Percentiles rank a stretch among this genome's conserved stretches.
Evolutionary conservation across 2,329 filamentous ascomycete genomes (phyloP).

Genomic region (Zarea fungicola): DNA sequence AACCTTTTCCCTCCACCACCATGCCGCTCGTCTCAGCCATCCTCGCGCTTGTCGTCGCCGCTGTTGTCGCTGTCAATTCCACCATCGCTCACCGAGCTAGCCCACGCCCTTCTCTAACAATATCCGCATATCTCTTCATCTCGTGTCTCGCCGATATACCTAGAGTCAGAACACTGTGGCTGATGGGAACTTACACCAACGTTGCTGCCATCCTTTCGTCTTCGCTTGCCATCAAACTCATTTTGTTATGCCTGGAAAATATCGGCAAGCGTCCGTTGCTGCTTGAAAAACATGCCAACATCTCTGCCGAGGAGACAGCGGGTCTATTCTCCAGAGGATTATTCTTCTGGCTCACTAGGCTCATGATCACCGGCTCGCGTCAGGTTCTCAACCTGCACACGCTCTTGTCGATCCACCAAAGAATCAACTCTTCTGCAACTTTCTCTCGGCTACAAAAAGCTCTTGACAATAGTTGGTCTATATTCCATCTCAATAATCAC

Average conservation of each 20-base stretch:
- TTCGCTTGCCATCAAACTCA: slow-evolving; percentile 5
- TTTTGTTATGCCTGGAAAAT: slow-evolving; percentile 1
- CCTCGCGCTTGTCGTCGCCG: slow-evolving; percentile 9
- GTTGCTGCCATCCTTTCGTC: slow-evolving; percentile 5
- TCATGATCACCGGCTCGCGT: slow-evolving; percentile 6
- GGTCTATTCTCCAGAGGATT: slow-evolving; percentile 5
- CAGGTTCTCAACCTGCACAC: slow-evolving; percentile 7
- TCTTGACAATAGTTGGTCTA: slow-evolving; percentile 7
- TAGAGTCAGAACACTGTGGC: slow-evolving; percentile 5
- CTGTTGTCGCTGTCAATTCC: background rate
- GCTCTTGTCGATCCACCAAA: slow-evolving; percentile 10
- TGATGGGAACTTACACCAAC: background rate
- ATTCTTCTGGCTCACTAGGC: slow-evolving; percentile 10
- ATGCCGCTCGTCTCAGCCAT: slow-evolving; percentile 6
- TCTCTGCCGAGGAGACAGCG: slow-evolving; percentile 4
- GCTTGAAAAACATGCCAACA: background rate
- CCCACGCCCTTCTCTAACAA: slow-evolving; percentile 5
- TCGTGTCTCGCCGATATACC: slow-evolving; percentile 3
- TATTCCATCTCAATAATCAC: slow-evolving; percentile 6
- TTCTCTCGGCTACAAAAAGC: slow-evolving; percentile 7
- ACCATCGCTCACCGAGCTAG: slow-evolving; percentile 1
- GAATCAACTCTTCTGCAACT: slow-evolving; percentile 11
- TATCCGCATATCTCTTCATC: slow-evolving; percentile 3
- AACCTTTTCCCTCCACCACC: slow-evolving; percentile 2
- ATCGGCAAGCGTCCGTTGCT: slow-evolving; percentile 4